A percentile compares a stretch with the other conserved stretches of the same genome.
Conservation (phyloP, 1,284 basidiomycete species). For the Melanopsichium pennsylvanicum region DNA sequence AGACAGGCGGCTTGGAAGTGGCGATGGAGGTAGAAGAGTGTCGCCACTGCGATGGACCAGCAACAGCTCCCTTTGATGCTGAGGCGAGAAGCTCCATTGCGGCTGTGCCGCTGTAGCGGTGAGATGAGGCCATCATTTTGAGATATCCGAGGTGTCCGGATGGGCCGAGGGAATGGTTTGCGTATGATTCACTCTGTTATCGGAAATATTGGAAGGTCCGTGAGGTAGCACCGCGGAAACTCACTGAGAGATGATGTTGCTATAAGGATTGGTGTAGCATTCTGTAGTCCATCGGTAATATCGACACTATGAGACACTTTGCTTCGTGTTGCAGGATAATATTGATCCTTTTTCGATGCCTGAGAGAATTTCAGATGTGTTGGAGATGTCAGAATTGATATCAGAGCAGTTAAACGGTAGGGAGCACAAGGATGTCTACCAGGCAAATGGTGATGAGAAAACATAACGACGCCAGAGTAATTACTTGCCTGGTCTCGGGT, state of each 20-base stretch:
- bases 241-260: neutral
- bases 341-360: too few species aligned
- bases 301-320: neutral
- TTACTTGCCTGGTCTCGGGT: too few species aligned
- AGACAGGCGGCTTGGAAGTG: slow-evolving; percentile 2
- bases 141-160: neutral
- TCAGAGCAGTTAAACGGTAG: too few species aligned
- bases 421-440: too few species aligned
- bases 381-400: too few species aligned
- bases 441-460: too few species aligned
- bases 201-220: neutral
- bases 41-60: slow-evolving; percentile 27
- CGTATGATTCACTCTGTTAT: too few species aligned
- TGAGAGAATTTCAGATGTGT: neutral
- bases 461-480: too few species aligned
- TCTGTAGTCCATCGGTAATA: neutral
- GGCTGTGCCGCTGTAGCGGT: slow-evolving; percentile 21
- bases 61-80: slow-evolving; percentile 5
- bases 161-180: neutral
- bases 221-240: neutral
- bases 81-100: slow-evolving; percentile 30
- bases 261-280: slow-evolving; percentile 11
- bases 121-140: slow-evolving; percentile 18
- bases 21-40: slow-evolving; percentile 33
- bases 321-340: too few species aligned